These are phyloP conservation scores for Ustilago loliicola DNA, from an alignment of 1,284 basidiomycete genomes.

Conservation along the genomic window DNA sequence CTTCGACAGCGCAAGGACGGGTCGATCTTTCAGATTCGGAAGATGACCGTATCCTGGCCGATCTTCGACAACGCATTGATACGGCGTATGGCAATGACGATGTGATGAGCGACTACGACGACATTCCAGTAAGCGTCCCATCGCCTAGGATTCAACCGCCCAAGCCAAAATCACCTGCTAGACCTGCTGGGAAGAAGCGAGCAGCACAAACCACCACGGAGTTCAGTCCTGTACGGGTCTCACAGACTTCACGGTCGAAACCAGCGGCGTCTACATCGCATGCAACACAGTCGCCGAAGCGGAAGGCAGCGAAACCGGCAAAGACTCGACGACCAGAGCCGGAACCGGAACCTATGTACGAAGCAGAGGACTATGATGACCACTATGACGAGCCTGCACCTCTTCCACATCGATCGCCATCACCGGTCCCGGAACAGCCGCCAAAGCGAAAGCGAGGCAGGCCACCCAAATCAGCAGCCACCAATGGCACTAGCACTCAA, in stretches of 20 bases:
- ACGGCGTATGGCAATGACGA: slow-evolving; percentile 25
- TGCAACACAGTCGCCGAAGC: slow-evolving; percentile 21
- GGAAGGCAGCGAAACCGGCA: slow-evolving; percentile 15
- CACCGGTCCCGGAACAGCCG: slow-evolving; percentile 7
- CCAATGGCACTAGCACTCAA: slow-evolving; percentile 14
- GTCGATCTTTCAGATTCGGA: slow-evolving; percentile 41
- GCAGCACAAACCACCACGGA: not conserved
- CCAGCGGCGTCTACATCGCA: slow-evolving; percentile 6
- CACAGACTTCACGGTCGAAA: not conserved
- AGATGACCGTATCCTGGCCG: slow-evolving; percentile 30
- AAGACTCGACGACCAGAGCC: slow-evolving; percentile 10
- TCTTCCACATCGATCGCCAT: slow-evolving; percentile 6
- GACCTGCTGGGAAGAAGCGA: slow-evolving; percentile 7
- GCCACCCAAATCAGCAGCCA: slow-evolving; percentile 19
- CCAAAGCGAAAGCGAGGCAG: slow-evolving; percentile 35
- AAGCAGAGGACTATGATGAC: slow-evolving; percentile 16
- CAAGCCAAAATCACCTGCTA: slow-evolving; percentile 20
- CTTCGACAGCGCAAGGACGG: not conserved
- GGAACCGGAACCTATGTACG: slow-evolving; percentile 12
- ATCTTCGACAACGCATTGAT: slow-evolving; percentile 17
- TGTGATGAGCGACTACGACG: slow-evolving; percentile 21
- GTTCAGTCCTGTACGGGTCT: not conserved
- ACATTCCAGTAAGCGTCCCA: slow-evolving; percentile 13
- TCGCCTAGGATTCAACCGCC: slow-evolving; percentile 6
- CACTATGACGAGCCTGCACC: slow-evolving; percentile 13